phyloP scores from a whole-genome alignment of 2,329 filamentous ascomycete species.

The Chaetothyriales sp. region DNA sequence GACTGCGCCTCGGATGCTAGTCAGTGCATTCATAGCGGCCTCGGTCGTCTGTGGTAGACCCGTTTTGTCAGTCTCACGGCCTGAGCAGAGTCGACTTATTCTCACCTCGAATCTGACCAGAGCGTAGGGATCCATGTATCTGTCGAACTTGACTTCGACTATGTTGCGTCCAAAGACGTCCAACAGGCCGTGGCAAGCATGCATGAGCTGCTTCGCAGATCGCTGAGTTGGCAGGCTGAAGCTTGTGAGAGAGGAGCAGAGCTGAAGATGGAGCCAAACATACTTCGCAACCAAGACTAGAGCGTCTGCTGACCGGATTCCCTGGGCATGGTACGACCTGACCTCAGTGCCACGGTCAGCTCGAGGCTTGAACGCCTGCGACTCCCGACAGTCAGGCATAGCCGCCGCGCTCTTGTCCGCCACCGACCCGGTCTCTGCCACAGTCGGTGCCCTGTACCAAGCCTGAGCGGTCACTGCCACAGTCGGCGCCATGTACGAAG shows the following conservation, averaged over 20 bases:
- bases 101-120: slow-evolving; percentile 28
- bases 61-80: slow-evolving; percentile 5
- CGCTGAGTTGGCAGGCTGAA: slow-evolving; percentile 20
- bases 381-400: background rate
- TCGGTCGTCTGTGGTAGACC: slow-evolving; percentile 17
- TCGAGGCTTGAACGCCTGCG: slow-evolving; percentile 12
- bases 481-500: no score
- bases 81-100: background rate
- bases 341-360: slow-evolving; percentile 20
- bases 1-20: slow-evolving; percentile 5
- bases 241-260: background rate
- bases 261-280: slow-evolving; percentile 3
- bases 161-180: slow-evolving; percentile 23
- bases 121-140: slow-evolving; percentile 24
- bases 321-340: slow-evolving; percentile 25
- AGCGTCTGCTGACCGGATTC: slow-evolving; percentile 25
- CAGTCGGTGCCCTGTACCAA: no score
- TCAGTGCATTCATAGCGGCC: slow-evolving; percentile 19
- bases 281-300: slow-evolving; percentile 30
- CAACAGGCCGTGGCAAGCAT: slow-evolving; percentile 22
- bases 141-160: slow-evolving; percentile 25
- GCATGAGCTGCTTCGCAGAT: slow-evolving; percentile 19
- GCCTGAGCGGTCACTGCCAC: no score
- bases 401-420: no score
- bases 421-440: no score